Conservation (phyloP, 805 yeast genomes). For the Wickerhamiella kazuoi region DNA sequence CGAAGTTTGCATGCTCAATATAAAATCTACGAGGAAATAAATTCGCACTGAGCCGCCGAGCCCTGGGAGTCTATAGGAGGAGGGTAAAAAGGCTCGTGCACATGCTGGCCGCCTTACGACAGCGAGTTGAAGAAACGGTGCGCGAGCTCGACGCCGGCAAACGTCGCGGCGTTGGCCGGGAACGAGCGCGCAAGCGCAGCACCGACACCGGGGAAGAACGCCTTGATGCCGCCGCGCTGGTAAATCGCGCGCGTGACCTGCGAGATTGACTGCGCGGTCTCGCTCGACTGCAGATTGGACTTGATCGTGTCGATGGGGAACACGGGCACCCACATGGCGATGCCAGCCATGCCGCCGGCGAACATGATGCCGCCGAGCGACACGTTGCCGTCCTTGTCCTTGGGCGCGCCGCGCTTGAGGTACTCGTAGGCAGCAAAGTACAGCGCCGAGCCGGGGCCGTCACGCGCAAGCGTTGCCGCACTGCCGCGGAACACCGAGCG, state of each 20-base stretch:
- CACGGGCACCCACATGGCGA: constrained; percentile 90
- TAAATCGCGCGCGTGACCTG: constrained; percentile 57
- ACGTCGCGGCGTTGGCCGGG: constrained; percentile 99
- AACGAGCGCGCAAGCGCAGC: constrained; percentile 88
- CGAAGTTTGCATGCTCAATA: too few species aligned
- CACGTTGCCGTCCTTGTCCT: constrained; percentile 34
- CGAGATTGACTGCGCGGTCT: constrained; percentile 32
- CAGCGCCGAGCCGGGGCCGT: constrained; percentile 92
- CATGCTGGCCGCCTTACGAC: too few species aligned
- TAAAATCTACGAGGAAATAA: too few species aligned
- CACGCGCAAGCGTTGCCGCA: constrained; percentile 81
- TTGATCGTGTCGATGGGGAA: constrained; percentile 95
- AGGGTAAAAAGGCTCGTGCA: too few species aligned
- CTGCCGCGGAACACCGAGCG: constrained; percentile 81
- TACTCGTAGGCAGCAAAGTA: constrained; percentile 90
- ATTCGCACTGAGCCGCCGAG: too few species aligned
- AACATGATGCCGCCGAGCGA: constrained; percentile 59
- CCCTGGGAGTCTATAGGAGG: too few species aligned
- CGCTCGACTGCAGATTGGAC: constrained; percentile 57
- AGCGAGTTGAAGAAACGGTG: constrained; percentile 18
- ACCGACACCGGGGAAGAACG: constrained; percentile 94
- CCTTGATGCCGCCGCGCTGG: constrained; percentile 61
- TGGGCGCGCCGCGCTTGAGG: constrained; percentile 36
- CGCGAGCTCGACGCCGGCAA: constrained; percentile 84
- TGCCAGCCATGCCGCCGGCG: constrained; percentile 94